Percentiles rank a stretch among this genome's conserved stretches.
Conservation (phyloP, 495 filamentous ascomycete genomes). For the Tuber magnatum region DNA sequence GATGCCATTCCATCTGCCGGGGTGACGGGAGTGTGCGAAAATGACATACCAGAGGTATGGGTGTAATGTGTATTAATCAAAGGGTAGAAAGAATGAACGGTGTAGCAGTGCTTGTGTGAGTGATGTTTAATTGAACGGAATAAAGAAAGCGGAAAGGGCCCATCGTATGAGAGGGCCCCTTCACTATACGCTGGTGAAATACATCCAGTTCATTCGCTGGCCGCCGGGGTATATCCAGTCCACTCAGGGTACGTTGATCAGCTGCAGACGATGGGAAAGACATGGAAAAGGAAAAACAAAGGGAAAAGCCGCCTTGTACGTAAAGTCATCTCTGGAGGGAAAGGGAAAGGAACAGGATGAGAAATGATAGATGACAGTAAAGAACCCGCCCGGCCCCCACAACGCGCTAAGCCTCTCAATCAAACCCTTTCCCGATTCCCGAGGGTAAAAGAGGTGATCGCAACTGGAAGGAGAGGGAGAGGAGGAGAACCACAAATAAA, state of each 20-base stretch:
- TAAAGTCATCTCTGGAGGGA: constrained; percentile 11
- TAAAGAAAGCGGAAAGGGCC: neutral
- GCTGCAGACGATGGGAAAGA: neutral
- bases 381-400: neutral
- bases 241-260: neutral
- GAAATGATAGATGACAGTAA: constrained; percentile 14
- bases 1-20: neutral
- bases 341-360: constrained; percentile 7
- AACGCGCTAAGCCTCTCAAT: neutral
- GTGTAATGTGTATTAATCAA: neutral
- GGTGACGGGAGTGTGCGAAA: neutral
- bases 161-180: neutral
- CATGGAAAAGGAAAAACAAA: constrained; percentile 11
- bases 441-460: neutral
- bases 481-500: constrained; percentile 8
- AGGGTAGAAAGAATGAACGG: neutral
- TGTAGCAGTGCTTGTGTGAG: neutral
- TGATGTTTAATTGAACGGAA: neutral
- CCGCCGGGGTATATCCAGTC: neutral
- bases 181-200: neutral
- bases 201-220: neutral
- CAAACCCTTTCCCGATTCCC: neutral
- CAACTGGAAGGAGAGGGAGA: neutral
- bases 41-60: neutral
- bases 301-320: constrained; percentile 9